phyloP scores from a whole-genome alignment of 2,329 filamentous ascomycete genomes.

The Seiridium cupressi region DNA sequence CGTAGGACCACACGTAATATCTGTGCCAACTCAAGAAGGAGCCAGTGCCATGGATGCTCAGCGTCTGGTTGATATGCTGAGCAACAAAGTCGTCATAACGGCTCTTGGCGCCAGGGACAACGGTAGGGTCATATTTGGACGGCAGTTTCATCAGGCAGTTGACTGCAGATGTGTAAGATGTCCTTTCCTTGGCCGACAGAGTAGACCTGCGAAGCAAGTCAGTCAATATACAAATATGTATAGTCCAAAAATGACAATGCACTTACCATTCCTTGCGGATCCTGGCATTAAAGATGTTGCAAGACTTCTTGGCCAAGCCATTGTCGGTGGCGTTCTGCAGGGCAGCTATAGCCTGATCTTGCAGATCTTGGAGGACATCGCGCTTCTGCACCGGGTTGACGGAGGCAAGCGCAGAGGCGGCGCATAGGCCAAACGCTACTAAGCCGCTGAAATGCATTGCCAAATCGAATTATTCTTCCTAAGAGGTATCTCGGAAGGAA shows the following conservation, averaged over 20 bases:
- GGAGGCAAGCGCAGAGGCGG: not conserved
- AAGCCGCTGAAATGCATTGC: not conserved
- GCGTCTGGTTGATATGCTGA: slow-evolving; percentile 32
- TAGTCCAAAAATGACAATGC: not conserved
- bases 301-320: not conserved
- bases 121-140: not conserved
- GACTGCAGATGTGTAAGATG: slow-evolving; percentile 24
- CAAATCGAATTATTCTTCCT: not conserved
- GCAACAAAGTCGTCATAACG: slow-evolving; percentile 37
- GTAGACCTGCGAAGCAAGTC: slow-evolving; percentile 21
- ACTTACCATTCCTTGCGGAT: slow-evolving; percentile 22
- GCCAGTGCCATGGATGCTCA: slow-evolving; percentile 30
- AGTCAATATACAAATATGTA: not conserved
- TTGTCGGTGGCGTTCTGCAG: not conserved
- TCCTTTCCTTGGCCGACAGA: slow-evolving; percentile 22
- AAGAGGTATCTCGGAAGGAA: too few relatives aligned
- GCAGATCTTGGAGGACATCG: slow-evolving; percentile 2
- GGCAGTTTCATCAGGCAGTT: slow-evolving; percentile 13
- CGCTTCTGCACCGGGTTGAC: not conserved
- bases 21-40: slow-evolving; percentile 14
- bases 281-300: slow-evolving; percentile 8
- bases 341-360: slow-evolving; percentile 1
- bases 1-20: slow-evolving; percentile 11
- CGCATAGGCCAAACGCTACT: not conserved
- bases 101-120: slow-evolving; percentile 10